Evolutionary conservation across 345 rosid genomes (phyloP), one percentile per base, ranked within the genome.

Genomic region (Cardamine chenopodiifolia): DNA sequence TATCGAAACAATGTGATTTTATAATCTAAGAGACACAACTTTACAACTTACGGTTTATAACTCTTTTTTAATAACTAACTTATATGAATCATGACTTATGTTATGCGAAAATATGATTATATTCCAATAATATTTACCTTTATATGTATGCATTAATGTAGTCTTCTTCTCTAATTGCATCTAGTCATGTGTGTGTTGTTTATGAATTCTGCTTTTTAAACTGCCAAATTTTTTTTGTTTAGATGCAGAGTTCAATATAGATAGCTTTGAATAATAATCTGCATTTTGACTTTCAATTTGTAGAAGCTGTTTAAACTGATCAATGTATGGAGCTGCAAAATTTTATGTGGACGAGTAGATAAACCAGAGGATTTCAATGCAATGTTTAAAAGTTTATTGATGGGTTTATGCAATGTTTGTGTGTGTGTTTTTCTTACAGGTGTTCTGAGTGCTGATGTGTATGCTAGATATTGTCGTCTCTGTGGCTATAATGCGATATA

Each of bases 371-470:
- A n/a, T n/a, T 32, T 32, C 35, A 1, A 10, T 35, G 15, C 9
- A 1, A 3, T 62, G 28, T 20, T 56, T 6, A 13, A 44, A 44
- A 22, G 37, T 44, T 42, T 73, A n/a, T 44, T 31, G 15, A 18
- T 64, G 37, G 40, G 18, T 39, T 49, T 49, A 29, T 18, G 44
- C 1, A 49, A 55, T 32, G 28, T 8, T 40, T 13, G 5, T 68
- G 20, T 61, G 4, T 61, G 4, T 56, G 39, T 71, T 61, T 20
- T 11, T 29, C 0, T 58, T 39, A 23, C 67, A 93, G 98, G 80
- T 71, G 98, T 94, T 25, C 55, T 94, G 80, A 94, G 98, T 73
- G 96, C 96, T 29, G 98, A 94, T 54, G 98, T 88, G 23, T 94
- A 85, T 53, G 97, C 97, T 14, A 84, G 98, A 19, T 94, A 83